Evolutionary conservation across 164 flowering plant species (phyloP).

Genomic region (Liquidambar formosana): DNA sequence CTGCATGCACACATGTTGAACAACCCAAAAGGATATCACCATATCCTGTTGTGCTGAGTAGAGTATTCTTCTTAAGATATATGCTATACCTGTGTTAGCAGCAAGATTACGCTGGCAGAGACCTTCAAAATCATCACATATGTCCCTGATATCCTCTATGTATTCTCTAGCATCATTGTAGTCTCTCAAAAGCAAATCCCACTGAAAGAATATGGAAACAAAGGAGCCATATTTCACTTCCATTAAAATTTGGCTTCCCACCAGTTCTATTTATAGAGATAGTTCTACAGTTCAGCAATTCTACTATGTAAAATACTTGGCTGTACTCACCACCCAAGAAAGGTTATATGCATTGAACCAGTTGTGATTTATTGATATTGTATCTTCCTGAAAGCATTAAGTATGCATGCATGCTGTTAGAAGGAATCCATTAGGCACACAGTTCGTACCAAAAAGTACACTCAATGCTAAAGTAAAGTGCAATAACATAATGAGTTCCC

Average conservation of each 20-base stretch:
- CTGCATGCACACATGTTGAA: too few relatives aligned
- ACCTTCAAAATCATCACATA: slow-evolving; percentile 93
- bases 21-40: too few relatives aligned
- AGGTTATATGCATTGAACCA: slow-evolving; percentile 92
- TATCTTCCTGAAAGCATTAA: slow-evolving; percentile 63
- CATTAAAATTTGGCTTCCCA: background rate
- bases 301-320: slow-evolving; percentile 6
- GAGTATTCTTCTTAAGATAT: too few relatives aligned
- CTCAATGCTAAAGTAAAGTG: background rate
- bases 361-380: slow-evolving; percentile 91
- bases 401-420: background rate
- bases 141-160: slow-evolving; percentile 89
- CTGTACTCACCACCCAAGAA: slow-evolving; percentile 76
- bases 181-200: slow-evolving; percentile 76
- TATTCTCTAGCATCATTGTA: slow-evolving; percentile 84
- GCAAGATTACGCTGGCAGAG: slow-evolving; percentile 97
- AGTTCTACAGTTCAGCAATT: too few relatives aligned
- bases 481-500: background rate
- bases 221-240: background rate
- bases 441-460: background rate
- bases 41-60: too few relatives aligned
- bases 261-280: background rate
- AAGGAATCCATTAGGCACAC: background rate
- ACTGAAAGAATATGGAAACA: slow-evolving; percentile 40
- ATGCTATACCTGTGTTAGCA: slow-evolving; percentile 73